Conservation (phyloP, 169 alveolate species). For the Plasmodium gaboni region DNA sequence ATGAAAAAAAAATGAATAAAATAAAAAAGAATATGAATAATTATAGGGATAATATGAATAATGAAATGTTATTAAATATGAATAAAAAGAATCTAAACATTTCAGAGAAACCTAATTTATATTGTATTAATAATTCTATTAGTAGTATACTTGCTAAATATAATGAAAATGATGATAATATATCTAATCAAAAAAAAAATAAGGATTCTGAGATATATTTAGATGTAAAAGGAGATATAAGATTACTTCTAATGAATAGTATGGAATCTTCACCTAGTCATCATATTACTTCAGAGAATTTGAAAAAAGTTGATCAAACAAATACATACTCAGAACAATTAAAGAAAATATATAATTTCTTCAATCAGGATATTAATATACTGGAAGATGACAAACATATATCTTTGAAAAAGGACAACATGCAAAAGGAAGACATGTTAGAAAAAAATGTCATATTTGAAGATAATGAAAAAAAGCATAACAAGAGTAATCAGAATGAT, state of each 20-base stretch:
- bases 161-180: background rate
- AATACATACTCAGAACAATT: conserved; percentile 3
- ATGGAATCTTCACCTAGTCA: background rate
- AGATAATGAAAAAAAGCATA: background rate
- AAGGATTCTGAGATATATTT: conserved; percentile 6
- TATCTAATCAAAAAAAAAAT: background rate
- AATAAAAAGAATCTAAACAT: background rate
- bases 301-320: background rate
- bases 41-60: background rate
- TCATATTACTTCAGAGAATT: background rate
- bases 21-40: background rate
- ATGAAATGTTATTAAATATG: background rate
- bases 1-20: background rate
- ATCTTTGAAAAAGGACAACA: background rate
- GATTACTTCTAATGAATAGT: conserved; percentile 4
- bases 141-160: background rate
- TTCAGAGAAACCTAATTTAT: background rate
- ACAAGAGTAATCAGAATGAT: background rate
- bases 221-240: conserved; percentile 6
- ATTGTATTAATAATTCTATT: background rate
- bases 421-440: background rate
- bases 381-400: background rate
- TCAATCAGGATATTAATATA: conserved; percentile 1
- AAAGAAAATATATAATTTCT: background rate
- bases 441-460: background rate